phyloP scores from a whole-genome alignment of 305 asterid species.

The Withania somnifera region DNA sequence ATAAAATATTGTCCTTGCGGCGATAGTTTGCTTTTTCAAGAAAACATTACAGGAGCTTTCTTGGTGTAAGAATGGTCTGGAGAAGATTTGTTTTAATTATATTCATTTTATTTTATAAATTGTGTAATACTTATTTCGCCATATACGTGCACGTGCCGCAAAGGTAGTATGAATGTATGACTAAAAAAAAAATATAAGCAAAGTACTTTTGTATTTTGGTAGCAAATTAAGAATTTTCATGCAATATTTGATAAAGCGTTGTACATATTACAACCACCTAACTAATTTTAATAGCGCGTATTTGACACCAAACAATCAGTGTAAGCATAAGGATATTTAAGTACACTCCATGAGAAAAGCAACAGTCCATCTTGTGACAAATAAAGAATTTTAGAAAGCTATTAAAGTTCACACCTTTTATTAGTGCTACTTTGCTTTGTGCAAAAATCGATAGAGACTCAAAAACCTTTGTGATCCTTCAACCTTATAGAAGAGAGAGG shows the following conservation, averaged over 20 bases:
- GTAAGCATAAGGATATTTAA: slow-evolving; percentile 19
- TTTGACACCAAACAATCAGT: not conserved
- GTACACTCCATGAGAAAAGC: slow-evolving; percentile 17
- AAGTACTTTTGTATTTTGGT: not conserved
- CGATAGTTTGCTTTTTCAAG: too few species aligned
- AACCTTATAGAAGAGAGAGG: not conserved
- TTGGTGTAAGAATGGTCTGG: too few species aligned
- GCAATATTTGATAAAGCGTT: not conserved
- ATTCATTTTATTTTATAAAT: too few species aligned
- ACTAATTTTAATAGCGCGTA: not conserved
- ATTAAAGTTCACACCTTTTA: slow-evolving; percentile 34
- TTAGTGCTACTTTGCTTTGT: slow-evolving; percentile 34
- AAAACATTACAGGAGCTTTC: too few species aligned
- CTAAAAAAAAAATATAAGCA: not conserved
- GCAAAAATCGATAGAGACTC: slow-evolving; percentile 21
- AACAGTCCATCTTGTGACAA: slow-evolving; percentile 19
- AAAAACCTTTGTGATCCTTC: slow-evolving; percentile 9
- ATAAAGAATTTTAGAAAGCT: slow-evolving; percentile 29
- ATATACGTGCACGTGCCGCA: too few species aligned
- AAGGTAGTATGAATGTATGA: too few species aligned
- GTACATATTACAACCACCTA: not conserved
- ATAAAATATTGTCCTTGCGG: too few species aligned
- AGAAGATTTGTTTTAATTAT: too few species aligned
- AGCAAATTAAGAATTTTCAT: not conserved
- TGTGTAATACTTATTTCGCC: too few species aligned